Evolutionary conservation across 345 rosid genomes (phyloP), one percentile per base, ranked within the genome.

Genomic region (Nephelium lappaceum): DNA sequence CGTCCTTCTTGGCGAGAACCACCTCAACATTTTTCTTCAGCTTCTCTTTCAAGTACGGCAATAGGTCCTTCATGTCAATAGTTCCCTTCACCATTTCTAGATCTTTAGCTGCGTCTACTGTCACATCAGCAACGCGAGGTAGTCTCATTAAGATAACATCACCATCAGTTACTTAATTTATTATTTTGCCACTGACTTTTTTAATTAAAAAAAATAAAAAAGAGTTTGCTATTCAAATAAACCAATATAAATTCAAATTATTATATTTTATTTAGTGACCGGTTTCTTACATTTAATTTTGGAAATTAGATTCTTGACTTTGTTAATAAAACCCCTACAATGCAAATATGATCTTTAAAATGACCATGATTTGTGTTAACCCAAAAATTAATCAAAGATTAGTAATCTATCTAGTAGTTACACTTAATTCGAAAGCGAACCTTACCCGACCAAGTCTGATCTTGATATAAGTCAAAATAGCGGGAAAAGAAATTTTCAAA

Each of bases 241-340:
- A 67, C 21, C 16, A 14, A 10, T 58, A 23, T 49, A 43, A 42
- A 70, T 60, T 57, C 36, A 43, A 70, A 41, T 41, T 66, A 39
- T 14, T 47, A 25, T n/a, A 3, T 15, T 51, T 51, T 18, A 51
- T 19, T 31, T 58, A 36, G 43, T 8, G 25, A n/a, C 8, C 5
- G 16, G 1, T 11, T 53, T 27, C 80, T 81, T 5, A 91, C 97
- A 95, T 45, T 83, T 63, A 61, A 73, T 76, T 67, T 86, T 93
- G 65, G 3, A 11, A 69, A 93, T 85, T 53, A 88, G 88, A 78
- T 69, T 91, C 55, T 60, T 31, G 51, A 91, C 89, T 75, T 93
- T 89, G 53, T 69, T 76, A 23, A 88, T 85, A 79, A 95, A 93
- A 23, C 91, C 91, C 8, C 89, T 90, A 24, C 95, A 93, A 78